Conservation (phyloP, 2,329 filamentous ascomycete species). For the Exserohilum rostratum region DNA sequence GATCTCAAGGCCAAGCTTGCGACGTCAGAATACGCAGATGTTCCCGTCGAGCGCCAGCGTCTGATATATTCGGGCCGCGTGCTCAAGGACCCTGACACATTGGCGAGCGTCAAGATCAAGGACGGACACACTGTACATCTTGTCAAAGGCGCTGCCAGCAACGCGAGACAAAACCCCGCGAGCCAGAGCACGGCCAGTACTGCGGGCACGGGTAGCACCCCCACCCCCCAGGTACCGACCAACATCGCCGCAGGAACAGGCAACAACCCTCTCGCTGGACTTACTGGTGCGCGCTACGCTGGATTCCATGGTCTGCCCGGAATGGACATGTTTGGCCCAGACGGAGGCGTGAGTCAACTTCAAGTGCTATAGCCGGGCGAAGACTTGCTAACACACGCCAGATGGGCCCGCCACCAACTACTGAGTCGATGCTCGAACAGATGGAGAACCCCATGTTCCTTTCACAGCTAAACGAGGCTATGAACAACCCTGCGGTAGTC, state of each 20-base stretch:
- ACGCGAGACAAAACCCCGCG: slow-evolving; percentile 65
- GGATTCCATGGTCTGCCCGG: slow-evolving; percentile 89
- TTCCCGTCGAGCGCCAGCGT: slow-evolving; percentile 86
- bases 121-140: slow-evolving; percentile 93
- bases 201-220: slow-evolving; percentile 49
- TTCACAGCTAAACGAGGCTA: slow-evolving; percentile 88
- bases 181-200: slow-evolving; percentile 53
- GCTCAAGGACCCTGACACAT: slow-evolving; percentile 89
- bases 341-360: slow-evolving; percentile 81
- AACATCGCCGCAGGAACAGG: slow-evolving; percentile 80
- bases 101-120: slow-evolving; percentile 92
- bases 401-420: slow-evolving; percentile 88
- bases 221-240: slow-evolving; percentile 68
- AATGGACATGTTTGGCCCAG: slow-evolving; percentile 87
- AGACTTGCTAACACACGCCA: slow-evolving; percentile 49
- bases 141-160: slow-evolving; percentile 95
- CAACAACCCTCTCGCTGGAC: slow-evolving; percentile 85
- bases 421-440: slow-evolving; percentile 82
- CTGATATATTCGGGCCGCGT: slow-evolving; percentile 97
- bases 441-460: slow-evolving; percentile 87
- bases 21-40: slow-evolving; percentile 79
- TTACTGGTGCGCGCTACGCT: slow-evolving; percentile 93
- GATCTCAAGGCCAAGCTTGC: slow-evolving; percentile 92
- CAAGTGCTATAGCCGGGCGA: neutral
- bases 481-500: slow-evolving; percentile 92